These are phyloP conservation scores for Dipteronia sinensis DNA, from an alignment of 345 rosid genomes.

Conservation along the genomic window DNA sequence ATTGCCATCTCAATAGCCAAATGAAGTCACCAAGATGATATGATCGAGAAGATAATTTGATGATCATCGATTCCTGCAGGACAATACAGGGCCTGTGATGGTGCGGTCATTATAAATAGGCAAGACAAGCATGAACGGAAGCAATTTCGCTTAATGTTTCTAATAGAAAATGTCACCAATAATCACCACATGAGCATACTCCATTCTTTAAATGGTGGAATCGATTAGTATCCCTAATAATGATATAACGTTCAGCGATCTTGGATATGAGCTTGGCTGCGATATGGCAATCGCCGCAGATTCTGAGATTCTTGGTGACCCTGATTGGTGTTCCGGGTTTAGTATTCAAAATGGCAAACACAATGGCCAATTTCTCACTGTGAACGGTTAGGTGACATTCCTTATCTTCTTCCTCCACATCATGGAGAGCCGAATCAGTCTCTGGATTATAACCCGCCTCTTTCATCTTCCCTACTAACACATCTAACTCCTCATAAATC, in stretches of 20 bases:
- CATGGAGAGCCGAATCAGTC: conserved; percentile 71
- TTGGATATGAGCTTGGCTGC: conserved; percentile 68
- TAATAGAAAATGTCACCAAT: conserved; percentile 41
- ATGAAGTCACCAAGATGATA: no score
- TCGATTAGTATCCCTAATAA: conserved; percentile 61
- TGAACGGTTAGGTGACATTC: conserved; percentile 72
- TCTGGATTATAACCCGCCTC: conserved; percentile 64
- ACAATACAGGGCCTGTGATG: no score
- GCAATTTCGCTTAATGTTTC: conserved; percentile 11
- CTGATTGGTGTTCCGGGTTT: conserved; percentile 45
- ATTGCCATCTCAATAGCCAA: no score
- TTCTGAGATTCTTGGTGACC: conserved; percentile 74
- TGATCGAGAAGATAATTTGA: no score
- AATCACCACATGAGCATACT: conserved; percentile 72
- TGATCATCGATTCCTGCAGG: no score
- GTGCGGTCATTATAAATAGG: no score
- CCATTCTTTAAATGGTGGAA: conserved; percentile 67
- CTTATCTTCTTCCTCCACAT: conserved; percentile 81
- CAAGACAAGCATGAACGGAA: no score
- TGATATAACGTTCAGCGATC: conserved; percentile 57
- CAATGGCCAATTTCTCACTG: conserved; percentile 78
- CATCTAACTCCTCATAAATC: conserved; percentile 54
- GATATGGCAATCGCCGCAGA: conserved; percentile 56
- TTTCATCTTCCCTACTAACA: conserved; percentile 65
- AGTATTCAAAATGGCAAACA: conserved; percentile 61